Evolutionary conservation across 2,329 filamentous ascomycete genomes (phyloP), one percentile per base, ranked within the genome.

Genomic region (Penicillium sp.): DNA sequence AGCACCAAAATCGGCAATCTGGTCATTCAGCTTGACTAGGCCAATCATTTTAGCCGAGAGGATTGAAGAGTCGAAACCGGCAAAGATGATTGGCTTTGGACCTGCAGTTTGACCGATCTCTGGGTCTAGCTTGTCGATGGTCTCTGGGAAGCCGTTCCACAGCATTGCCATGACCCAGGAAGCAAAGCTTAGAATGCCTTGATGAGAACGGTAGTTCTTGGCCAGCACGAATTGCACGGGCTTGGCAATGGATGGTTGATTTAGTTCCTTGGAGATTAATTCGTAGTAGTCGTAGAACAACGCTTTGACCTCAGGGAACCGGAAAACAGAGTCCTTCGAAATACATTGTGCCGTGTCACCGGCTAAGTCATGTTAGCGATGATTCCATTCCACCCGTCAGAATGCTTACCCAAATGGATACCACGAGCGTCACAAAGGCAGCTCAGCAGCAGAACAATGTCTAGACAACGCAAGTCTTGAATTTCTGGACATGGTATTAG

Each of bases 281-380:
- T 52, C 44, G 44, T 63, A 66, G 31, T 62, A 54, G 9, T 62
- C 47, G 28, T 55, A 61, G 24, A 68, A 64, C 9, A 64, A 35
- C 4, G 50, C 53, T 45, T 66, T 67, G 6, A 66, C 43, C 35
- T 67, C 64, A 6, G 57, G 50, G 29, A 68, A 67, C 0, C 65
- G 54, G 28, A 67, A 67, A 1, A 56, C 63, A 1, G 64, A 64
- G 37, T 68, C 65, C 27, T 63, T 60, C 1, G 64, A 66, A 23
- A 68, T 66, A 13, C 58, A 62, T 47, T 68, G 65, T 0, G 65
- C 65, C 2, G 64, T 67, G 42, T 68, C 65, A 1, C 64, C 64
- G 20, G 63, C 52, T 55, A 29, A 13, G n/a, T 5, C 10, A 24
- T 9, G 8, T 42, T 22, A 38, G 11, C 23, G 13, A 40, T 18